Evolutionary conservation across 257 asterid species (phyloP).

Genomic region (Solanum virginianum): DNA sequence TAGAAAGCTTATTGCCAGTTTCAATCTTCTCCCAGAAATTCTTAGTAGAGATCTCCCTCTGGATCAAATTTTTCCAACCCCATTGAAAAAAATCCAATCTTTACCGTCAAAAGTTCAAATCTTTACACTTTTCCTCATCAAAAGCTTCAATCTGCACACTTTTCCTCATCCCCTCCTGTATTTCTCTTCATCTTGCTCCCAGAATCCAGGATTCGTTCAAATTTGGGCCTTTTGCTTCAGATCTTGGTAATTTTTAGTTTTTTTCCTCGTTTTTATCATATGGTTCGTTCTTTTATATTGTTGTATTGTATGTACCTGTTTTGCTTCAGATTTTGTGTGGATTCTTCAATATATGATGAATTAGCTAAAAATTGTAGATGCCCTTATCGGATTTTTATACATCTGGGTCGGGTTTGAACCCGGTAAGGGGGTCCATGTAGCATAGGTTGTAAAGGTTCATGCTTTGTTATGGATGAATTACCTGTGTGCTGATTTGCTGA

Average conservation of each 20-base stretch:
- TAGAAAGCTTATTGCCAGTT: background rate
- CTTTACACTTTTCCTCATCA: background rate
- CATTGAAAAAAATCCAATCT: background rate
- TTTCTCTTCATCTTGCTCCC: background rate
- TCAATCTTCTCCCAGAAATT: background rate
- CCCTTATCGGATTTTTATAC: background rate
- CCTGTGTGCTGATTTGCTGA: background rate
- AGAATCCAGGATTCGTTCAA: background rate
- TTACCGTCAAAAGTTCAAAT: background rate
- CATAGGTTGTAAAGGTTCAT: background rate
- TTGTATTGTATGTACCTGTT: background rate
- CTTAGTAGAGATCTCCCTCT: background rate
- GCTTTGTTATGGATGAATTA: background rate
- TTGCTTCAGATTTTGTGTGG: background rate
- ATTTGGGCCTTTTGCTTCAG: background rate
- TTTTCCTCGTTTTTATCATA: background rate
- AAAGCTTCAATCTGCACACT: background rate
- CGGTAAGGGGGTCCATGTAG: background rate
- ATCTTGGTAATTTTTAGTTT: background rate
- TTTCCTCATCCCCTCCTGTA: background rate
- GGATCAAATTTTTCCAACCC: background rate
- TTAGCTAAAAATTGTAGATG: background rate
- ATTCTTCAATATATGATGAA: background rate
- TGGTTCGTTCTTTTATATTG: background rate
- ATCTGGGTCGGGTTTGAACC: background rate